Conservation (phyloP, 2,329 filamentous ascomycete genomes). For the Ascochyta fabae region DNA sequence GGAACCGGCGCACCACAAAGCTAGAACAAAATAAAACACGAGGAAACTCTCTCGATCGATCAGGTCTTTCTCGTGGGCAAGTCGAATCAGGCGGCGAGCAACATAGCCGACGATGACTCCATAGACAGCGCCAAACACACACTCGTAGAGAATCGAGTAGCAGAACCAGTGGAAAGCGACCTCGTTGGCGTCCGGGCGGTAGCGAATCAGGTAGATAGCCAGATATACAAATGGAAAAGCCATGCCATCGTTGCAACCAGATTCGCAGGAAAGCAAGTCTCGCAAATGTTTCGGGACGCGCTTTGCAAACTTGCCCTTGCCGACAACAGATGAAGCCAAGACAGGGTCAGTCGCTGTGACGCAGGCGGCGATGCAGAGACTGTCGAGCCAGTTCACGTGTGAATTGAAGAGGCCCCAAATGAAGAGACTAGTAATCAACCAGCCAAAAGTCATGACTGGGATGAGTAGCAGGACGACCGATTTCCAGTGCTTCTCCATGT, state of each 20-base stretch:
- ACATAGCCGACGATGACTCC: constrained; percentile 88
- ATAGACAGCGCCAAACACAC: constrained; percentile 87
- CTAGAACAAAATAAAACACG: constrained; percentile 97
- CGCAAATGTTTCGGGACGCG: constrained; percentile 96
- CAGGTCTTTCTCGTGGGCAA: constrained; percentile 79
- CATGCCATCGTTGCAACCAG: constrained; percentile 99
- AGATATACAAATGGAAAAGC: constrained; percentile 98
- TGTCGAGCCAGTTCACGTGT: constrained; percentile 85
- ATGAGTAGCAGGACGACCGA: constrained; percentile 87
- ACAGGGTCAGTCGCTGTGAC: constrained; percentile 98
- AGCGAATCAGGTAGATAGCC: constrained; percentile 86
- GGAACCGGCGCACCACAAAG: constrained; percentile 92
- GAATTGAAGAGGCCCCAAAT: constrained; percentile 87
- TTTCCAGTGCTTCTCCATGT: constrained; percentile 98
- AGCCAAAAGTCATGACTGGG: constrained; percentile 97
- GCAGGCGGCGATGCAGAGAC: constrained; percentile 85
- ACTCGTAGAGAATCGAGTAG: constrained; percentile 91
- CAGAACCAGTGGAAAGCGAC: constrained; percentile 89
- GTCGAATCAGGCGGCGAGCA: constrained; percentile 88
- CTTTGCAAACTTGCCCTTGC: constrained; percentile 98
- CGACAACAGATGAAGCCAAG: constrained; percentile 94
- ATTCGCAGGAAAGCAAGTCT: constrained; percentile 93
- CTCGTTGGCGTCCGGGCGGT: constrained; percentile 69
- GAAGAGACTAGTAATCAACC: constrained; percentile 89
- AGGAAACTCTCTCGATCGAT: constrained; percentile 97